Evolutionary conservation across 176 grass and related monocot genomes (phyloP), one percentile per base, ranked within the genome.

Genomic region (Otatea glauca): DNA sequence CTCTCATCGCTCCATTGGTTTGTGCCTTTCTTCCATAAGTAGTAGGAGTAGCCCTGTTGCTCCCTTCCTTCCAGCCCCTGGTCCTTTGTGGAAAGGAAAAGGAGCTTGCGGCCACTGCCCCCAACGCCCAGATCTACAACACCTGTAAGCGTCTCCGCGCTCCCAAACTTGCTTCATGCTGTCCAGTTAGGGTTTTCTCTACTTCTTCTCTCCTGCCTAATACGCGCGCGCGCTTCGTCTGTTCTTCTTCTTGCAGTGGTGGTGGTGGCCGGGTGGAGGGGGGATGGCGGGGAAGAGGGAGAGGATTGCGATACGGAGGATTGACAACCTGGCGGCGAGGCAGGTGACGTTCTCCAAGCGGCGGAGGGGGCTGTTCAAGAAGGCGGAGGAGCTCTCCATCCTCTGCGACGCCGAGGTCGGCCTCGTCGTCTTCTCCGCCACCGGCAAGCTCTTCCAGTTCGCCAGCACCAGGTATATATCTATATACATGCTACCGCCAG

Each of bases 261-360:
- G 68, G 21, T 15, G 72, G 62, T 16, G 32, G 68, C 3, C 32
- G 34, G 10, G 21, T 9, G 81, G 16, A 0, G 20, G 21, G 11
- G 10, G n/a, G 42, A 91, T 87, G 89, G 68, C 78, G 74, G 86
- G 89, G 78, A 91, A 88, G 91, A 90, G 92, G 87, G 91, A 91
- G 84, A 92, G 90, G 87, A 90, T 97, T 58, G 37, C 84, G 87
- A 88, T 94, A 72, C 81, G 84, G 89, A 93, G 68, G 81, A 97
- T 97, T 45, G 91, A 94, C 47, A 94, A 92, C 72, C 69, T 76
- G 53, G 71, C 91, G 76, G 86, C 89, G 37, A 86, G 88, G 88
- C 95, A 94, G 91, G 92, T 94, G 43, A 97, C 95, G 11, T 94
- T 92, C 90, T 92, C 90, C 47, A 97, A 94, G 88, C 77, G 95